Conservation (phyloP, 768 basidiomycete species). For the Hemileccinum rubropunctum region DNA sequence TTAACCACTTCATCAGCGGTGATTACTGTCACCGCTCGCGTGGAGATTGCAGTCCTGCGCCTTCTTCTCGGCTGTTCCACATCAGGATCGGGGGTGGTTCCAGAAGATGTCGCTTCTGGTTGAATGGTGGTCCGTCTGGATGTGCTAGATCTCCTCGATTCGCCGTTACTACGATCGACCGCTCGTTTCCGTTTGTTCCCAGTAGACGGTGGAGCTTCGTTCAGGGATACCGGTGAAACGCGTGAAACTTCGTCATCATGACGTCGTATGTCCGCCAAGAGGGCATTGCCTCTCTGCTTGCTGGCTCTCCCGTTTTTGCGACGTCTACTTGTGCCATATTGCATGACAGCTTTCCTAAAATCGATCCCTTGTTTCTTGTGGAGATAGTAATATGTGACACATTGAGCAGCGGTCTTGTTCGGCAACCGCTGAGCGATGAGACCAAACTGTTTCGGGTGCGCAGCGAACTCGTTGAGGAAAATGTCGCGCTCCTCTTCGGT, state of each 20-base stretch:
- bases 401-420: slow-evolving; percentile 85
- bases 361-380: slow-evolving; percentile 89
- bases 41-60: slow-evolving; percentile 34
- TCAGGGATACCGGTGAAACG: slow-evolving; percentile 19
- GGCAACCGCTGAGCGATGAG: slow-evolving; percentile 77
- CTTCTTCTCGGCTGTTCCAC: slow-evolving; percentile 51
- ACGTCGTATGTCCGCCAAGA: slow-evolving; percentile 77
- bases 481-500: slow-evolving; percentile 77
- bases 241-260: slow-evolving; percentile 55
- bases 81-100: slow-evolving; percentile 65
- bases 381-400: slow-evolving; percentile 91
- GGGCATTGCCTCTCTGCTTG: slow-evolving; percentile 78
- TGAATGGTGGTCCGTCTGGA: slow-evolving; percentile 43
- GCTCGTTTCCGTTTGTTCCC: slow-evolving; percentile 42
- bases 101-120: slow-evolving; percentile 44
- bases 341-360: slow-evolving; percentile 73
- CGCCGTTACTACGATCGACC: slow-evolving; percentile 29
- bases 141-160: slow-evolving; percentile 32
- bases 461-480: slow-evolving; percentile 79
- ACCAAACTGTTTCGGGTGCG: slow-evolving; percentile 94
- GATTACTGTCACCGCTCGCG: slow-evolving; percentile 26
- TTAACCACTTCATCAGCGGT: slow-evolving; percentile 33
- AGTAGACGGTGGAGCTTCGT: slow-evolving; percentile 25
- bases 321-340: slow-evolving; percentile 64
- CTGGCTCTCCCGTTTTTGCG: slow-evolving; percentile 54